A percentile compares a stretch with the other conserved stretches of the same genome.
phyloP scores from a whole-genome alignment of 1,139 yeast species.

The Yamadazyma songkhlaensis region DNA sequence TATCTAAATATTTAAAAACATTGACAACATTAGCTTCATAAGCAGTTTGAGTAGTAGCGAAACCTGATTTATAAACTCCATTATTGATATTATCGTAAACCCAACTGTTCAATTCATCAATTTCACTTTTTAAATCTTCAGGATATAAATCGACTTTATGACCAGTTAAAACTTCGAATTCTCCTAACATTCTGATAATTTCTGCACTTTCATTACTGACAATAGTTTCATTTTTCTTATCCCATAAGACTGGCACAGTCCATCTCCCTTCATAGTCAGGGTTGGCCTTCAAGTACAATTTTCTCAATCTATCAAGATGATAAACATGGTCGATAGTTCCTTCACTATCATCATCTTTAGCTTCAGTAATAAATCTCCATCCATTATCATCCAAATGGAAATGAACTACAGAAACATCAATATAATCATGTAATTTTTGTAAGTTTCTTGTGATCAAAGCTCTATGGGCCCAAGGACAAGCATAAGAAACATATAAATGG shows the following conservation, averaged over 20 bases:
- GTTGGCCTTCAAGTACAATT: constrained; percentile 72
- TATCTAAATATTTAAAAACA: constrained; percentile 71
- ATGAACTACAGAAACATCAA: constrained; percentile 76
- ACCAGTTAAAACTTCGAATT: constrained; percentile 44
- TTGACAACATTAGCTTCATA: constrained; percentile 70
- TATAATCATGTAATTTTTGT: constrained; percentile 67
- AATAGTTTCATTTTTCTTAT: constrained; percentile 72
- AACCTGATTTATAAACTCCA: constrained; percentile 93
- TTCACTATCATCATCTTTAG: constrained; percentile 37
- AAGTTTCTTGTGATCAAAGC: constrained; percentile 72
- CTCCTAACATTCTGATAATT: constrained; percentile 78
- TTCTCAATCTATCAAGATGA: constrained; percentile 57
- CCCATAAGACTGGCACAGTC: constrained; percentile 95
- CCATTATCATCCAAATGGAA: constrained; percentile 86
- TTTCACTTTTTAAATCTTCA: constrained; percentile 42
- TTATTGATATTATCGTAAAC: constrained; percentile 82
- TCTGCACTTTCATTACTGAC: constrained; percentile 91
- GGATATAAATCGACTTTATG: constrained; percentile 63
- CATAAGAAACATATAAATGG: constrained; percentile 81
- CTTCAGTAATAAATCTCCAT: constrained; percentile 65
- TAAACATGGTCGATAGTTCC: constrained; percentile 69
- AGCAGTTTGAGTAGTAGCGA: constrained; percentile 80
- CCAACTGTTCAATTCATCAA: constrained; percentile 83
- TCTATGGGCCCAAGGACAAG: constrained; percentile 97
- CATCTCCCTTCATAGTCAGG: constrained; percentile 76